Conservation (phyloP, 2,329 filamentous ascomycete genomes). For the Akanthomyces muscarius region DNA sequence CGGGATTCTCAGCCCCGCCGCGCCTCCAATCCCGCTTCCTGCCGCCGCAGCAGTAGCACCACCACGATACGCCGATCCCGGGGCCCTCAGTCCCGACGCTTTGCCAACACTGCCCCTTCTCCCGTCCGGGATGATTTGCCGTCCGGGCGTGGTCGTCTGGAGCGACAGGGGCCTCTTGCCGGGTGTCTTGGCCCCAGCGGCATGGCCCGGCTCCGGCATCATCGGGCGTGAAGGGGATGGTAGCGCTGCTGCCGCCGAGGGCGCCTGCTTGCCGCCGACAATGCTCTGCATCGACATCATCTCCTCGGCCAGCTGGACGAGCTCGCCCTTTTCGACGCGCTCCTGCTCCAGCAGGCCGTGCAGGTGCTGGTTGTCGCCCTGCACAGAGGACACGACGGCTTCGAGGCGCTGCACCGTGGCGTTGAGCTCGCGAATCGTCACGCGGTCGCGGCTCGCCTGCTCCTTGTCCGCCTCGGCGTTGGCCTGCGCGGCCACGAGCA, state of each 20-base stretch:
- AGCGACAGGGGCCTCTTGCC: constrained; percentile 20
- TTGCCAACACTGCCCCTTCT: constrained; percentile 53
- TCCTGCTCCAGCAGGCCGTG: constrained; percentile 66
- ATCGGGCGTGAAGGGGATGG: constrained; percentile 14
- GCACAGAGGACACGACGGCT: constrained; percentile 66
- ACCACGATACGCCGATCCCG: constrained; percentile 44
- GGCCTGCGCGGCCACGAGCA: constrained; percentile 23
- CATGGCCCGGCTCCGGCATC: constrained; percentile 21
- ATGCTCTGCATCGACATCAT: constrained; percentile 66
- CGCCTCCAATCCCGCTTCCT: constrained; percentile 38
- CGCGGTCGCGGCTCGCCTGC: constrained; percentile 61
- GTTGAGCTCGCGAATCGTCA: constrained; percentile 64
- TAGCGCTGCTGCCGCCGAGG: no score
- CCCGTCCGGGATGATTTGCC: constrained; percentile 31
- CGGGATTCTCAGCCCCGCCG: constrained; percentile 40
- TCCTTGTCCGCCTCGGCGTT: constrained; percentile 48
- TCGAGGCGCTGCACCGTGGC: constrained; percentile 72
- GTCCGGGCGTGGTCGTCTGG: neutral
- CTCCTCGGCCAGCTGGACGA: constrained; percentile 77
- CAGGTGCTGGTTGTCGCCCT: constrained; percentile 64
- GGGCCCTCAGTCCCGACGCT: constrained; percentile 58
- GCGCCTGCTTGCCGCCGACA: constrained; percentile 21
- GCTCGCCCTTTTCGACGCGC: constrained; percentile 77
- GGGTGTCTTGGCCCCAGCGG: constrained; percentile 20
- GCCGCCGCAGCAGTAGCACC: constrained; percentile 15